Conservation (phyloP, 225 moss, liverwort and hornwort genomes). For the Polytrichum formosum region DNA sequence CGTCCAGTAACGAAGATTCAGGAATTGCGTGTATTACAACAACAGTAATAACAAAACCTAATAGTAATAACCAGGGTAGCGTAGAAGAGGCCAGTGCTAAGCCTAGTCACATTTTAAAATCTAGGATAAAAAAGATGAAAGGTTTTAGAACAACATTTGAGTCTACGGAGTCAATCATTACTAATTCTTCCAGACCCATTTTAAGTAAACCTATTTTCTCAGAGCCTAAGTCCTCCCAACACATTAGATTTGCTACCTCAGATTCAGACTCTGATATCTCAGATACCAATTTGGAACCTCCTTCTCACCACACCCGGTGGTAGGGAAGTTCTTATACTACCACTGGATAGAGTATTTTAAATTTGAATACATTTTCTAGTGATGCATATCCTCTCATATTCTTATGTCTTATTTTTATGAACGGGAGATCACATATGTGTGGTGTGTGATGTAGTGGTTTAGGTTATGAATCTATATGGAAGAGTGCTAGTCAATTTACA, state of each 20-base stretch:
- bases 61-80: not conserved
- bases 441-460: too few species aligned
- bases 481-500: too few species aligned
- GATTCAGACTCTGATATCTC: slow-evolving; percentile 15
- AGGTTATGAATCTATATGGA: too few species aligned
- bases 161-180: not conserved
- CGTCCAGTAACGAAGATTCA: not conserved
- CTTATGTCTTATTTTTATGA: too few species aligned
- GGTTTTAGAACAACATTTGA: slow-evolving; percentile 17
- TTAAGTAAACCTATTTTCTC: not conserved
- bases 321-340: not conserved
- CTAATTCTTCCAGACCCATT: not conserved
- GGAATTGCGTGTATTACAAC: not conserved
- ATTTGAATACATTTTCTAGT: too few species aligned
- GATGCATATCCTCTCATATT: too few species aligned
- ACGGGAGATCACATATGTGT: too few species aligned
- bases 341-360: too few species aligned
- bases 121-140: slow-evolving; percentile 13
- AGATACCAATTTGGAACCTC: not conserved
- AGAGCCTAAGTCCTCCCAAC: not conserved
- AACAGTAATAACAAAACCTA: not conserved
- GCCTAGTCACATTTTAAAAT: not conserved
- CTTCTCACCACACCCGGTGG: not conserved
- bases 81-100: not conserved
- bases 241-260: slow-evolving; percentile 14